Base-by-base conservation (phyloP, 1,284 basidiomycete genomes). In the Rhizoctonia solani region DNA sequence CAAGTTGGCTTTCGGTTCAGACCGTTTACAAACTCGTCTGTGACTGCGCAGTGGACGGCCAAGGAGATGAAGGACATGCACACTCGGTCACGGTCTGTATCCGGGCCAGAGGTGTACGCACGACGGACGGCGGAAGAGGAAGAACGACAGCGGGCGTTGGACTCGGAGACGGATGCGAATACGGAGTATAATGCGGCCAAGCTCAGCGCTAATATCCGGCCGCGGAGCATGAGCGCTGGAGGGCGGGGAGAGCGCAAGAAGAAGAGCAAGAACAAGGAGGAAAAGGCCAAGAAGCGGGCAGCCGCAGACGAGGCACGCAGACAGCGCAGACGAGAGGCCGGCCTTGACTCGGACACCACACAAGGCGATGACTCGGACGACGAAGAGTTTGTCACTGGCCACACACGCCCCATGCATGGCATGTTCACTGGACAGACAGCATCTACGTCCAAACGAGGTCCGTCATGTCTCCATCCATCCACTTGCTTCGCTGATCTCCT, bases 81-180 rank as follows among this genome's bases (percentile, higher is more conserved):
- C 16, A 39, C 37, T 16, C 8, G 16, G 37, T 8, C 37, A 8
- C 37, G 16, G 16, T 39, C 37, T 39, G 16, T 39, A 39, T 16
- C 37, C 16, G 37, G 37, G 9, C 16, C 37, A 16, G 37, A n/a
- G n/a, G n/a, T n/a, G n/a, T n/a, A n/a, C n/a, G n/a, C n/a, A n/a
- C n/a, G n/a, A n/a, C n/a, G n/a, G n/a, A n/a, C n/a, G n/a, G n/a
- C n/a, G 25, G 47, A 65, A 6, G 25, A 30, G 4, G 47, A 39
- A 23, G 61, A 65, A 23, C 6, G 23, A 1, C 47, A 53, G 25
- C 49, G 61, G 1, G 49, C 52, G 39, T 25, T 65, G 11, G 61
- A 65, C 37, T 65, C 50, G 11, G 61, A 65, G 34, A 65, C 61
- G 6, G 61, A 65, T 27, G 61, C 61, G 21, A 65, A 65, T 27